These are phyloP conservation scores for Hansenula lynferdii DNA, from an alignment of 1,139 yeast genomes.

Conservation along the genomic window DNA sequence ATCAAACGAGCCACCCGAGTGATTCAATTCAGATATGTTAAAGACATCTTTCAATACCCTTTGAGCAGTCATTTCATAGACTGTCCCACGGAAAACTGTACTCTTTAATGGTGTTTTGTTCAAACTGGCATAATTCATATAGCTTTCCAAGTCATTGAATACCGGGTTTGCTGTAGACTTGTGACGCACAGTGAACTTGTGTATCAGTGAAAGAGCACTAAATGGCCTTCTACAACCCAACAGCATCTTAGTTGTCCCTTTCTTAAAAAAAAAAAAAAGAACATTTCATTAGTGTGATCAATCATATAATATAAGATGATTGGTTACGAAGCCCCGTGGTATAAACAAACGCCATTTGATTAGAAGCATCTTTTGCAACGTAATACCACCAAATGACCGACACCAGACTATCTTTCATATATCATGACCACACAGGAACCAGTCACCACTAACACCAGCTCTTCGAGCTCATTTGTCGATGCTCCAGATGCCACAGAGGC, in stretches of 20 bases:
- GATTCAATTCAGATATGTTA: conserved; percentile 31
- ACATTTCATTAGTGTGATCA: too few species aligned
- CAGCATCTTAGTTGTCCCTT: too few species aligned
- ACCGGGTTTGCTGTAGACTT: conserved; percentile 4
- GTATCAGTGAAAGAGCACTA: too few species aligned
- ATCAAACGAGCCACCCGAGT: conserved; percentile 69
- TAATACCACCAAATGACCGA: too few species aligned
- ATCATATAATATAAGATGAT: too few species aligned
- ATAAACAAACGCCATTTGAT: too few species aligned
- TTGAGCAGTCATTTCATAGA: conserved; percentile 59
- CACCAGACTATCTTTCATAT: neutral
- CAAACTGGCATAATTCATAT: conserved; percentile 27
- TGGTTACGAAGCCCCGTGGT: too few species aligned
- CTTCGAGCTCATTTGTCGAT: conserved; percentile 1
- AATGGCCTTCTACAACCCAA: too few species aligned
- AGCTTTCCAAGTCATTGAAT: conserved; percentile 24
- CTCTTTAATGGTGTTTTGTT: conserved; percentile 31
- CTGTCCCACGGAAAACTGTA: conserved; percentile 60
- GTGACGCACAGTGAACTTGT: too few species aligned
- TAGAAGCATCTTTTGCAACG: too few species aligned
- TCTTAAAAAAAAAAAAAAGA: too few species aligned
- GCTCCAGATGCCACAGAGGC: conserved; percentile 1
- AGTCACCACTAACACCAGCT: neutral
- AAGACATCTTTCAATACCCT: conserved; percentile 39
- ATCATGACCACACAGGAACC: neutral